phyloP scores from a whole-genome alignment of 331 rosid species.

The Acacia pycnantha region DNA sequence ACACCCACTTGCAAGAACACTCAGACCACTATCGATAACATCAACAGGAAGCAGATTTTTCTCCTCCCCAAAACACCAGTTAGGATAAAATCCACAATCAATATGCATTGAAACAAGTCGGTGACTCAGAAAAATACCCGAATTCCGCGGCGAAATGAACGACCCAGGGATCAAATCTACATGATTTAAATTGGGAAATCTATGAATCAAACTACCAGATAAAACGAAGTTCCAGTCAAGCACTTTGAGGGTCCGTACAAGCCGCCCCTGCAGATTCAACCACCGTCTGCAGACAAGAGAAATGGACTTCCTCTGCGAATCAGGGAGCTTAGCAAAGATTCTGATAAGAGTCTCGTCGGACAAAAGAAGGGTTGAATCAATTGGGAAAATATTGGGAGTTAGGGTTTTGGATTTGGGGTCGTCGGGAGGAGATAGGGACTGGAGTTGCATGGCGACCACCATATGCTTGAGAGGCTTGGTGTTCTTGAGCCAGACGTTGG shows the following conservation, averaged over 20 bases:
- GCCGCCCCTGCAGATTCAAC: slow-evolving; percentile 60
- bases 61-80: slow-evolving; percentile 31
- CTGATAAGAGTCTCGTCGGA: slow-evolving; percentile 55
- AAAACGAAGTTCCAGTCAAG: slow-evolving; percentile 55
- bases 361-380: slow-evolving; percentile 44
- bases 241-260: slow-evolving; percentile 47
- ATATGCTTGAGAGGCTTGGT: slow-evolving; percentile 46
- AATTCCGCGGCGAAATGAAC: slow-evolving; percentile 41
- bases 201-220: slow-evolving; percentile 54
- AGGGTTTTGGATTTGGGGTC: slow-evolving; percentile 23
- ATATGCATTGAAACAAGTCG: slow-evolving; percentile 39
- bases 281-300: slow-evolving; percentile 64
- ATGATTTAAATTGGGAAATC: slow-evolving; percentile 60
- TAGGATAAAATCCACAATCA: slow-evolving; percentile 38
- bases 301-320: slow-evolving; percentile 42
- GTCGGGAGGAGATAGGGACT: slow-evolving; percentile 29
- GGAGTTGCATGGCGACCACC: slow-evolving; percentile 54
- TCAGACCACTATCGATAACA: slow-evolving; percentile 53
- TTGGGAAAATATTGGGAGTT: slow-evolving; percentile 26
- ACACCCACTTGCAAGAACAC: slow-evolving; percentile 48
- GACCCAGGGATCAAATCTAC: slow-evolving; percentile 56
- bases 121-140: slow-evolving; percentile 45
- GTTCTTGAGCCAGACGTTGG: slow-evolving; percentile 51
- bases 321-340: slow-evolving; percentile 50
- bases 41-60: slow-evolving; percentile 42